phyloP scores from a whole-genome alignment of 1,139 yeast genomes.

The Hyphopichia pseudoburtonii region DNA sequence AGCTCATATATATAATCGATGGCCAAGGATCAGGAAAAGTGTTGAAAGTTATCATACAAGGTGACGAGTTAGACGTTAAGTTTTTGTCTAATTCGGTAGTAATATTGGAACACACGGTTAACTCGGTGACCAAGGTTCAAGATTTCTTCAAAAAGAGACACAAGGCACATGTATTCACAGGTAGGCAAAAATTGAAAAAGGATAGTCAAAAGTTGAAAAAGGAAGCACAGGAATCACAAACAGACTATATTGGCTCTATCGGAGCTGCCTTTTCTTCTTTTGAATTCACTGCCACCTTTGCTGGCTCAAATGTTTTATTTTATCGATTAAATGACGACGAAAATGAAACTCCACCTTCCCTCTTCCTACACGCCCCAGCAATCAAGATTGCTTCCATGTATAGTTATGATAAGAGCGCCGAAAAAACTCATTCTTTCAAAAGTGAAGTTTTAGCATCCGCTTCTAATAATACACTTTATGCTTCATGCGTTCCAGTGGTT shows the following conservation, averaged over 20 bases:
- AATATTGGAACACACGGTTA: constrained; percentile 45
- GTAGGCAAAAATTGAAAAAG: constrained; percentile 7
- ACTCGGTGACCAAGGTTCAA: constrained; percentile 47
- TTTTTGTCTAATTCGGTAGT: constrained; percentile 54
- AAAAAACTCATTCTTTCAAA: constrained; percentile 45
- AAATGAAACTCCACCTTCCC: constrained; percentile 49
- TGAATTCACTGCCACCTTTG: constrained; percentile 57
- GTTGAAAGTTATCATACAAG: constrained; percentile 50
- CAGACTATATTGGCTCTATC: constrained; percentile 21
- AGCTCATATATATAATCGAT: constrained; percentile 51
- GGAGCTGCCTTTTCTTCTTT: constrained; percentile 43
- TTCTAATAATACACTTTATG: constrained; percentile 67
- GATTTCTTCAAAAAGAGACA: constrained; percentile 14
- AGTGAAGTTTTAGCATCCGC: constrained; percentile 64
- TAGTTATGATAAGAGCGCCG: constrained; percentile 21
- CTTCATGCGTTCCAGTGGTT: constrained; percentile 79
- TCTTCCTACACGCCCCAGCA: constrained; percentile 76
- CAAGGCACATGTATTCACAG: too few species aligned
- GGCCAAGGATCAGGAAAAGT: constrained; percentile 27
- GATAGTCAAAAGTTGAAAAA: constrained; percentile 10
- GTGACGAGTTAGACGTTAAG: constrained; percentile 68
- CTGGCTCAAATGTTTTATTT: constrained; percentile 67
- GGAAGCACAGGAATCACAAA: constrained; percentile 15
- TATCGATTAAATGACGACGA: constrained; percentile 45
- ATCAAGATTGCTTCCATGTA: constrained; percentile 51